Evolutionary conservation across 805 yeast genomes (phyloP).

Genomic region (Debaryomyces tyrocola): DNA sequence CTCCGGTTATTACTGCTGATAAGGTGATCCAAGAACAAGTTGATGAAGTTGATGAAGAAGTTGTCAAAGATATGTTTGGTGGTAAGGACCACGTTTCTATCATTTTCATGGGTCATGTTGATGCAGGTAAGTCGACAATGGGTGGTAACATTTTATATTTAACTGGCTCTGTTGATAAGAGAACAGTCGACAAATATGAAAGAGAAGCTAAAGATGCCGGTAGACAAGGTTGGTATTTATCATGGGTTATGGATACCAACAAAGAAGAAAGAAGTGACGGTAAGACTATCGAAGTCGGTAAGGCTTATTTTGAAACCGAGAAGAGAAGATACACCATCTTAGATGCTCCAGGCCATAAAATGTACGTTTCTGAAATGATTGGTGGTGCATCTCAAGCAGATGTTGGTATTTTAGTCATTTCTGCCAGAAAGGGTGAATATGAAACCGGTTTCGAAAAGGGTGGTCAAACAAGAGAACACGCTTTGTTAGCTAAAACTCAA

Average conservation of each 20-base stretch:
- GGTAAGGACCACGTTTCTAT: conserved; percentile 97
- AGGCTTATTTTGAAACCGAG: conserved; percentile 96
- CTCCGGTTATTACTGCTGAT: conserved; percentile 32
- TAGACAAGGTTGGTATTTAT: conserved; percentile 98
- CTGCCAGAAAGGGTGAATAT: conserved; percentile 98
- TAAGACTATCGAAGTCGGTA: conserved; percentile 98
- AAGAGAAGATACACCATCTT: conserved; percentile 96
- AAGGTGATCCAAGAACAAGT: conserved; percentile 67
- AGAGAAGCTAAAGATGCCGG: conserved; percentile 99
- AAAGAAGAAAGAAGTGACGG: conserved; percentile 99
- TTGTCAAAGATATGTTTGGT: conserved; percentile 91
- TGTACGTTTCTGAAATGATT: conserved; percentile 98
- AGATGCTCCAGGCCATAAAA: conserved; percentile 99
- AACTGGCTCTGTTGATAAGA: conserved; percentile 97
- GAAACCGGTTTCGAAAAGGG: conserved; percentile 99
- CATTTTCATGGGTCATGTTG: conserved; percentile 99
- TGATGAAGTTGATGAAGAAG: conserved; percentile 79
- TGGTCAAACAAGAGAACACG: conserved; percentile 97
- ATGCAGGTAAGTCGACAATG: conserved; percentile 99
- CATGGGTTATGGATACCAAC: conserved; percentile 99
- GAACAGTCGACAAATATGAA: conserved; percentile 97
- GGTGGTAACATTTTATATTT: conserved; percentile 94
- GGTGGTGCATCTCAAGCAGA: conserved; percentile 99
- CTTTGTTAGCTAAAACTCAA: conserved; percentile 94
- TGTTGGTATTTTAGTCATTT: conserved; percentile 93